Evolutionary conservation across 2,329 filamentous ascomycete genomes (phyloP).

Genomic region (Didymella lethalis): DNA sequence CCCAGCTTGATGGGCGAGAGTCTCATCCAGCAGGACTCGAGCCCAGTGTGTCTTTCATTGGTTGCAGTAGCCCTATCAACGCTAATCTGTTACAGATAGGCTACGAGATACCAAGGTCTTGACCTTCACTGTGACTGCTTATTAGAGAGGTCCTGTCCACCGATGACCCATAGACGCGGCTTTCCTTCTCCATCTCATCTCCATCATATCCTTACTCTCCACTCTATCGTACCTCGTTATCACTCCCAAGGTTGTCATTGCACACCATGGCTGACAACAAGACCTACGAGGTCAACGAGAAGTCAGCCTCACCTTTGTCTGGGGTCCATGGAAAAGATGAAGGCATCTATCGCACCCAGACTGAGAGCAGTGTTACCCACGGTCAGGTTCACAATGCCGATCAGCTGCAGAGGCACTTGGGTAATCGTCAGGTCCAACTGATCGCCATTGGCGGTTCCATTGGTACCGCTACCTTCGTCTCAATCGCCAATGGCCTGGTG

Average conservation of each 20-base stretch:
- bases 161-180: neutral
- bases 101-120: neutral
- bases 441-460: constrained; percentile 47
- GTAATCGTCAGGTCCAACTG: constrained; percentile 44
- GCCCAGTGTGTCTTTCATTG: neutral
- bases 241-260: neutral
- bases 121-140: neutral
- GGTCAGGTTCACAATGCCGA: constrained; percentile 33
- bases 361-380: neutral
- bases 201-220: neutral
- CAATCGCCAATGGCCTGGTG: constrained; percentile 41
- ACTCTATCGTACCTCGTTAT: neutral
- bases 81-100: neutral
- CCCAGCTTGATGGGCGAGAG: neutral
- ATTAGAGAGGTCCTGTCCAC: neutral
- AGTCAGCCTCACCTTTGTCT: neutral
- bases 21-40: neutral
- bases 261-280: neutral
- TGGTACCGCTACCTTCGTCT: constrained; percentile 61
- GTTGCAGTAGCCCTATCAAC: neutral
- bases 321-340: neutral
- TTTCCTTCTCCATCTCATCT: neutral
- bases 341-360: neutral
- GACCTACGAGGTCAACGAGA: neutral
- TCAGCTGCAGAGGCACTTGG: constrained; percentile 55